Evolutionary conservation across 768 basidiomycete species (phyloP), one percentile per base, ranked within the genome.

Genomic region (Mycena floridula): DNA sequence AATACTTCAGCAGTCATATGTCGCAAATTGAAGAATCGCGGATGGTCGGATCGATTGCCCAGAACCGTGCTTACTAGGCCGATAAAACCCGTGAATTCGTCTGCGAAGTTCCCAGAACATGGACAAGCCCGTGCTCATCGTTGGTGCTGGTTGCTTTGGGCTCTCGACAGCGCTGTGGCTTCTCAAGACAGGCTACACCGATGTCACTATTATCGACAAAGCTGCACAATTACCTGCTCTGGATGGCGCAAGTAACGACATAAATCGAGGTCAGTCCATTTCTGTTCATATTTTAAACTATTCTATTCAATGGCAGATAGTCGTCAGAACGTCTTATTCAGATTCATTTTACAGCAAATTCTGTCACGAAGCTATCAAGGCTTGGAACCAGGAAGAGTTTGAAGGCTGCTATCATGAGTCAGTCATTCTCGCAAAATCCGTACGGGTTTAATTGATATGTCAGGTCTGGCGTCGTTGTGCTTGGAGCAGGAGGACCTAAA

Each of bases 71-170:
- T n/a, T n/a, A n/a, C n/a, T n/a, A n/a, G n/a, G n/a, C n/a, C n/a
- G n/a, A n/a, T n/a, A n/a, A n/a, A n/a, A n/a, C n/a, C n/a, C n/a
- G n/a, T n/a, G n/a, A n/a, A n/a, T n/a, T n/a, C n/a, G n/a, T n/a
- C n/a, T n/a, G n/a, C n/a, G n/a, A n/a, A n/a, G n/a, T n/a, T n/a
- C n/a, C n/a, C n/a, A n/a, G n/a, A n/a, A n/a, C n/a, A n/a, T n/a
- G n/a, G n/a, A n/a, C n/a, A n/a, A n/a, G n/a, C n/a, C n/a, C n/a
- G 66, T 83, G 37, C 55, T 91, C 42, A 82, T 93, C 48, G 69
- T 90, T 35, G 90, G 90, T 22, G 82, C 87, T 30, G 90, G 90
- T 4, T 82, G 82, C 51, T 94, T 94, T 59, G 93, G 93, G 5
- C 67, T 89, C 40, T 93, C 90, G 15, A 87, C 93, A 0, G 93